Base-by-base conservation (phyloP, 768 basidiomycete species). In the Chalciporus piperatus region DNA sequence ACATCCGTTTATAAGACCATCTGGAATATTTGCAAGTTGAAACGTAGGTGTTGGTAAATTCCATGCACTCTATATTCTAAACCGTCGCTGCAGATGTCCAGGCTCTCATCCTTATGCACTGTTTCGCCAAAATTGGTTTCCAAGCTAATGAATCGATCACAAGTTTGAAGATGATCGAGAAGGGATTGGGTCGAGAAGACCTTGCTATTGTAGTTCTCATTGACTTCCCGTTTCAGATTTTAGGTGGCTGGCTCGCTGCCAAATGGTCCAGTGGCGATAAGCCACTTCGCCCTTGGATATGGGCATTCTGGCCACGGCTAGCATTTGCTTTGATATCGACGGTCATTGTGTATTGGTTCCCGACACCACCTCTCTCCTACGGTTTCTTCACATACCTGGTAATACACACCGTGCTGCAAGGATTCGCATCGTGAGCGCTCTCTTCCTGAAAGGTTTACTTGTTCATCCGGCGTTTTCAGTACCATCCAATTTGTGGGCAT, bases 401-500 rank as follows among this genome's bases (percentile, higher is more conserved):
- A 44, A 55, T 86, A 2, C 85, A 90, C 56, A 97, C 92, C 1
- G 83, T 98, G 17, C 52, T 91, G 14, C 83, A 86, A 8, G 89
- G 89, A 16, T 93, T 98, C 64, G 78, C 92, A 7, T 81, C 86
- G 95, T 94, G 65, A 70, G 89, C 68, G 38, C 17, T 25, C 25
- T 14, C 45, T 48, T n/a, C 23, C 17, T 41, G 19, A 19, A 14
- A 16, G 25, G n/a, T 17, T 3, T 13, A 45, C 17, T 45, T 41
- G 45, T 41, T 47, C 52, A 51, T 46, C 50, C 55, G 35, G 38
- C 23, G 19, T 48, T 41, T 3, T 25, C 51, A 96, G 96, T 41
- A 98, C 96, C 5, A 86, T 98, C n/a, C 96, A 99, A 69, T 99
- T 98, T 64, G 96, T 98, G 17, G 94, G 97, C 9, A 93, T 98